Evolutionary conservation across 192 early-diverging fungal genomes (phyloP).

Genomic region (Spizellomyces punctatus): DNA sequence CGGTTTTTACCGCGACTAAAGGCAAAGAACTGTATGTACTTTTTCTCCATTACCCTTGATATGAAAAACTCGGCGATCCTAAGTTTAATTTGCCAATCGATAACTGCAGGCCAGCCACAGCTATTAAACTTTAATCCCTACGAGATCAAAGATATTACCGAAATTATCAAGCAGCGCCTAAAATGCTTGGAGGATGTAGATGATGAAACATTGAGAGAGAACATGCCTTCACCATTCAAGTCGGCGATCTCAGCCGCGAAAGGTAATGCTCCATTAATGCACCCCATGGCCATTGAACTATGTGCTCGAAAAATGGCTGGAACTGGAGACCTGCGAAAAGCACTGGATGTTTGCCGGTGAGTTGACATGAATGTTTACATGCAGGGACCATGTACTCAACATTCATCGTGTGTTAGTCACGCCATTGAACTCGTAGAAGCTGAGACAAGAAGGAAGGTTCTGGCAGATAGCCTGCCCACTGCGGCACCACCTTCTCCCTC

Average conservation of each 20-base stretch:
- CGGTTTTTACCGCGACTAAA: constrained; percentile 84
- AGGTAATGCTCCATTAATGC: constrained; percentile 62
- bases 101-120: constrained; percentile 60
- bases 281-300: constrained; percentile 83
- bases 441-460: constrained; percentile 56
- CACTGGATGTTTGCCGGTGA: constrained; percentile 46
- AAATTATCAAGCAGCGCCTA: constrained; percentile 87
- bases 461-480: not conserved
- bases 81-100: too few relatives aligned
- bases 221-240: not conserved
- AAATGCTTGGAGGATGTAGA: constrained; percentile 45
- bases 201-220: constrained; percentile 5
- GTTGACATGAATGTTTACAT: not conserved
- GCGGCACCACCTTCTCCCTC: not conserved
- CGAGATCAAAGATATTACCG: constrained; percentile 76
- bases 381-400: not conserved
- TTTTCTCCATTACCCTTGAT: not conserved
- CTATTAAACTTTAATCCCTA: constrained; percentile 90
- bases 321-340: constrained; percentile 65
- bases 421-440: constrained; percentile 82
- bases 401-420: constrained; percentile 55
- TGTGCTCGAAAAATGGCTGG: constrained; percentile 90
- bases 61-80: not conserved
- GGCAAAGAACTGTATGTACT: constrained; percentile 71
- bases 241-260: not conserved